A percentile compares a stretch with the other conserved stretches of the same genome.
These are phyloP conservation scores for Yarrowia galli DNA, from an alignment of 1,139 yeast genomes.

Conservation along the genomic window DNA sequence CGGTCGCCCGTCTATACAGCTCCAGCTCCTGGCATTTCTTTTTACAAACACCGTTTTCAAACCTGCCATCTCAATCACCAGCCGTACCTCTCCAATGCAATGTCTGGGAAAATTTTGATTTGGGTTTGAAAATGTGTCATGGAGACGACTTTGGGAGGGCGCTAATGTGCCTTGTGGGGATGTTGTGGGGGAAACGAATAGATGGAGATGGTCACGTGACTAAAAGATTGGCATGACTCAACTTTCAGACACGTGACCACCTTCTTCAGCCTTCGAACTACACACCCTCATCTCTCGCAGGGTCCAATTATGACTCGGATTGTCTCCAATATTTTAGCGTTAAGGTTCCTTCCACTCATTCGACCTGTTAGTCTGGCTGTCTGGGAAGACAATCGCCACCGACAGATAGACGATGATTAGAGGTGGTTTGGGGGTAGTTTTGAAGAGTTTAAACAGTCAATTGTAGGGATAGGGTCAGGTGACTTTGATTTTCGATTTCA, in stretches of 20 bases:
- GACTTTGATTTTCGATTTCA: not conserved
- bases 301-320: conserved; percentile 23
- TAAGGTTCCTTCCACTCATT: not conserved
- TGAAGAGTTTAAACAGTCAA: not conserved
- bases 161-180: not conserved
- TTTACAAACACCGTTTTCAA: not conserved
- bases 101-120: not conserved
- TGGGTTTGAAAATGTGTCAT: not conserved
- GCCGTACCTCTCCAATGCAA: conserved; percentile 20
- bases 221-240: too few relatives aligned
- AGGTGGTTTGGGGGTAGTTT: not conserved
- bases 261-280: too few relatives aligned
- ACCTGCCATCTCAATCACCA: conserved; percentile 24
- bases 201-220: not conserved
- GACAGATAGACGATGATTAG: not conserved
- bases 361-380: not conserved
- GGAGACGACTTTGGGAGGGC: not conserved
- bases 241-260: not conserved
- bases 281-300: not conserved
- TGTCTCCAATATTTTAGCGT: conserved; percentile 19
- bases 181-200: not conserved
- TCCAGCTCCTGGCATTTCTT: not conserved
- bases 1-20: too few relatives aligned
- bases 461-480: not conserved
- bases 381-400: conserved; percentile 6